Evolutionary conservation across 345 rosid genomes (phyloP), one percentile per base, ranked within the genome.

Genomic region (Citrus glauca): DNA sequence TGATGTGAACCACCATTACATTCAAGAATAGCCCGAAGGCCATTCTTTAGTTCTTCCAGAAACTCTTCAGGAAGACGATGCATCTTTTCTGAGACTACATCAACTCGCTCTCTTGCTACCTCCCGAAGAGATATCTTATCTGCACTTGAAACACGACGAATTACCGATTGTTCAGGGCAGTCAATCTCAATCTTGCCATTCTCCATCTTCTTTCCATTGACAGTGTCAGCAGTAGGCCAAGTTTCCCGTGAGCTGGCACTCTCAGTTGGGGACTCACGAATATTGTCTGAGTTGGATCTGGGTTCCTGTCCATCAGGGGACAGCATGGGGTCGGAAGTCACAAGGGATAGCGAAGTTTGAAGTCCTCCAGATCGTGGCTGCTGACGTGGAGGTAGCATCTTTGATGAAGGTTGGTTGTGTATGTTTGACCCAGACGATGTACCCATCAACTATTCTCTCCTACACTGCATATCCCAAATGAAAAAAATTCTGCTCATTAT

Each of bases 221-320:
- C 83, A 73, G 85, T 90, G 77, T 91, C 91, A 4, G 91, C 87
- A 84, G 93, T 81, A 42, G 97, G 98, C 98, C 98, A 97, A 22
- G 98, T 97, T 74, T 97, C 99, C 74, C 89, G 87, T 45, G 98
- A 97, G 85, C 98, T 94, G 4, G 98, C 98, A 85, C 98, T 97
- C 84, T 93, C 98, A 42, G 98, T 91, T 50, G 99, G 99, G 10
- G 98, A 97, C 81, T 94, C 98, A 8, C 90, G 97, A 45, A 85
- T 84, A 62, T 90, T 86, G 77, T 89, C 94, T 16, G 96, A 90
- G 78, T 86, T 94, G 19, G 95, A 88, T 38, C 94, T 87, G 20
- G 86, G 92, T 45, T 93, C 95, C 50, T 82, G 90, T 9, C 72
- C 76, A 64, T 91, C 93, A 35, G 90, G 88, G 59, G 92, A 88